phyloP scores from a whole-genome alignment of 1,139 yeast species.

The Candida sojae region DNA sequence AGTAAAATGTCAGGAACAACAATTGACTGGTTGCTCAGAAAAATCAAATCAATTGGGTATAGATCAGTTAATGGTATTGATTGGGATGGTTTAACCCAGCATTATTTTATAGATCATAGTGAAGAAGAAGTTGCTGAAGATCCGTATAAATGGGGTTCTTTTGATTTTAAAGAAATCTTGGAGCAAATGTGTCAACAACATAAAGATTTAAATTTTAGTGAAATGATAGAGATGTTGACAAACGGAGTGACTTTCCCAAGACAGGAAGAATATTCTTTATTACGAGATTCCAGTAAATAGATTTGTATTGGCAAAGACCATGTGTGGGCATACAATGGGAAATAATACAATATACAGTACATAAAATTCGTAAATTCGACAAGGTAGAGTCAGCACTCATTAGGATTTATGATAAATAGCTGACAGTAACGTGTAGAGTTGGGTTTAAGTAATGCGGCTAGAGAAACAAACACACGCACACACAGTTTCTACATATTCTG shows the following conservation, averaged over 20 bases:
- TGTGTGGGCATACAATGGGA: no score
- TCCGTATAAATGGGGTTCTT: slow-evolving; percentile 4
- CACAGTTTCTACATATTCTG: no score
- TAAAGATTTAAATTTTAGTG: background rate
- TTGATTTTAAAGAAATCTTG: background rate
- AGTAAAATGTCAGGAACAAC: slow-evolving; percentile 52
- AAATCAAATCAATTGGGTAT: slow-evolving; percentile 50
- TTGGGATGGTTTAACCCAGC: slow-evolving; percentile 42
- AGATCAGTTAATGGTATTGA: slow-evolving; percentile 54
- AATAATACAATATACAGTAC: no score
- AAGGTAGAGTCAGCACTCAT: no score
- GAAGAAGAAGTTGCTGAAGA: background rate
- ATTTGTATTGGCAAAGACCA: background rate
- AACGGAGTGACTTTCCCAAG: background rate
- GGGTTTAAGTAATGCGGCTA: no score
- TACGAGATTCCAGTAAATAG: background rate
- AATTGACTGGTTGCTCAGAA: slow-evolving; percentile 57
- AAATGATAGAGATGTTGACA: background rate
- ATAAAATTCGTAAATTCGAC: no score
- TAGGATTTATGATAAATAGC: no score
- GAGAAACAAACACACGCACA: no score
- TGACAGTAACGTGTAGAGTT: no score
- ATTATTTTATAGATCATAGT: slow-evolving; percentile 4
- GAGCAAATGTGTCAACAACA: background rate
- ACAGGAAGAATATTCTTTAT: slow-evolving; percentile 1